Evolutionary conservation across 257 asterid species (phyloP), one percentile per base, ranked within the genome.

Genomic region (Leonotis leonurus): DNA sequence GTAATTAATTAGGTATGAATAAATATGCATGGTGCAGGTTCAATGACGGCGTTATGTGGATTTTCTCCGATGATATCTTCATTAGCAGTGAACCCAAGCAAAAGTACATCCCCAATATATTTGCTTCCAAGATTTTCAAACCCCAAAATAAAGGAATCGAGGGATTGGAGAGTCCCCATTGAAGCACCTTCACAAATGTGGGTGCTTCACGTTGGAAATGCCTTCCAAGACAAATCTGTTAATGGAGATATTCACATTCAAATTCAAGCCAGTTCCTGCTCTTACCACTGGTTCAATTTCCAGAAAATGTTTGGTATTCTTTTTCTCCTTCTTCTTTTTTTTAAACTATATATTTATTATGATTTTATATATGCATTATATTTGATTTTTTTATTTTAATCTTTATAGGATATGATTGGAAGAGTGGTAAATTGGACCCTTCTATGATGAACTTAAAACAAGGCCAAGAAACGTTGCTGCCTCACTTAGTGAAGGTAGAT

Each of bases 341-440:
- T n/a, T n/a, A n/a, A 1, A 33, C 10, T 33, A 6, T 8, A 33
- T 33, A 35, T 36, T 48, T 22, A 0, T 21, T n/a, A 2, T 10
- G 20, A 4, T 13, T 26, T 37, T 12, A 39, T 39, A 0, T 39
- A 12, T 37, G 3, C 33, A 0, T 13, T 37, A 1, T 2, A 1
- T 39, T 39, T 13, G 2, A 3, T 39, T 51, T 60, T 8, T 60
- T 24, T 48, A 25, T 43, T 22, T 63, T n/a, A n/a, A n/a, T n/a
- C n/a, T n/a, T n/a, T 62, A 0, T 77, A 92, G 99, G 99, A 44
- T 93, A 93, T 72, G 99, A 93, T 71, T 93, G 97, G 96, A 86
- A 77, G 62, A 93, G 80, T 75, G 99, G 88, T 24, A 89, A 76
- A 70, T 74, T 93, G 33, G 99, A 93, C 32, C 99, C 99, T 71